Conservation (phyloP, 2,329 filamentous ascomycete species). For the Clonostachys sp. region DNA sequence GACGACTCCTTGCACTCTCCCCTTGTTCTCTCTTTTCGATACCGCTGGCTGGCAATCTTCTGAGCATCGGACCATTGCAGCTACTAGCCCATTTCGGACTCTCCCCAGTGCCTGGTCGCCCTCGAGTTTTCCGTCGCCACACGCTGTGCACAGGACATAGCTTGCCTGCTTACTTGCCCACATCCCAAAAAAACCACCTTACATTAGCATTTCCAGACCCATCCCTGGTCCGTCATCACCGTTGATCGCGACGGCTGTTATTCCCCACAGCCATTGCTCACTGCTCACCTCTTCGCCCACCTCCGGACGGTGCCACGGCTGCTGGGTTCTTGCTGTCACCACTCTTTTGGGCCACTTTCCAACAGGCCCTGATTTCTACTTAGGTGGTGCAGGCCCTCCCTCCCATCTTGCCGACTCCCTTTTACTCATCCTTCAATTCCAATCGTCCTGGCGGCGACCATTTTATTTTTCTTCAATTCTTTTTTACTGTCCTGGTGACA, state of each 20-base stretch:
- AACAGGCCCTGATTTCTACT: neutral
- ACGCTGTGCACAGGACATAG: neutral
- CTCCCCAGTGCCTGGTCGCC: no score
- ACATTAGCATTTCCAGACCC: neutral
- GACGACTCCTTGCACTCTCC: neutral
- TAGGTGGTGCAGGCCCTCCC: neutral
- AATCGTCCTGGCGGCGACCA: no score
- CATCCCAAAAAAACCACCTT: neutral
- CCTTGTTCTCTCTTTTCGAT: neutral
- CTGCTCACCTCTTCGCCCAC: no score
- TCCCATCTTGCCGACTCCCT: neutral
- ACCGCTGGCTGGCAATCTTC: neutral
- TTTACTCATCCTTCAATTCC: neutral
- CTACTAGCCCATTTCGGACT: no score
- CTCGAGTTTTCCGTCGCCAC: no score
- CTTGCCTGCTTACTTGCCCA: neutral
- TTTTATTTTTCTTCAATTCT: no score
- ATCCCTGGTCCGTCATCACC: neutral
- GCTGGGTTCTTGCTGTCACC: neutral
- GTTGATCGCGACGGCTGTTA: neutral
- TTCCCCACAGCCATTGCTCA: neutral
- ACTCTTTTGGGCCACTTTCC: neutral
- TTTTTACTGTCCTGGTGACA: no score
- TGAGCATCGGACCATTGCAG: no score
- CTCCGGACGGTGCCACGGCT: no score